Percentiles rank a stretch among this genome's conserved stretches.
Conservation (phyloP, 179 eudicot genomes). For the Vitellaria paradoxa region DNA sequence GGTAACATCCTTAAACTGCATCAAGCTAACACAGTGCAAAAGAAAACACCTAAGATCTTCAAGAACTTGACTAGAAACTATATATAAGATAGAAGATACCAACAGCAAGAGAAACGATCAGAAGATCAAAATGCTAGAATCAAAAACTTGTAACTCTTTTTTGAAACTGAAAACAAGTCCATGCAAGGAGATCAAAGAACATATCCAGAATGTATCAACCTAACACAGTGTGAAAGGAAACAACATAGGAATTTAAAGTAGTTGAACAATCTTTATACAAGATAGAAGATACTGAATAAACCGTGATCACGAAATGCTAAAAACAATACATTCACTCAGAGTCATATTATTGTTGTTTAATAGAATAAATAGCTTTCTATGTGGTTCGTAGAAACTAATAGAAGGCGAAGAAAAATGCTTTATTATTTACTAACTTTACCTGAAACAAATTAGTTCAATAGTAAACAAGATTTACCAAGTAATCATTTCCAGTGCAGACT, state of each 20-base stretch:
- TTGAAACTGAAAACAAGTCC: background rate
- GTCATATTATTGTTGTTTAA: background rate
- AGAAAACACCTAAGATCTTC: background rate
- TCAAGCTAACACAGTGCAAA: background rate
- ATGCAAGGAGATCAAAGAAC: background rate
- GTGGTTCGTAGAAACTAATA: background rate
- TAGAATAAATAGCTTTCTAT: background rate
- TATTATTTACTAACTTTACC: no score
- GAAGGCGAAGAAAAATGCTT: background rate
- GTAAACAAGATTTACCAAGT: background rate
- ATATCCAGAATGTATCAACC: slow-evolving; percentile 2
- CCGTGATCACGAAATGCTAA: background rate
- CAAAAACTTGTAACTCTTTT: background rate
- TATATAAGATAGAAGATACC: background rate
- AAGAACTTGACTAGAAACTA: background rate
- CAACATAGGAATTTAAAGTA: background rate
- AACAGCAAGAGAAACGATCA: background rate
- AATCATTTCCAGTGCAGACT: background rate
- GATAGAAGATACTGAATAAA: background rate
- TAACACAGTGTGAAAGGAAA: background rate
- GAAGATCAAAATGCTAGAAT: background rate
- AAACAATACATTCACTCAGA: background rate
- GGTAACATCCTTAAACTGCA: background rate
- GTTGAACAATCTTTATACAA: background rate
- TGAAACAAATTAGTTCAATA: no score